Evolutionary conservation across 2,329 filamentous ascomycete genomes (phyloP).

Genomic region (Ascosphaera aggregata): DNA sequence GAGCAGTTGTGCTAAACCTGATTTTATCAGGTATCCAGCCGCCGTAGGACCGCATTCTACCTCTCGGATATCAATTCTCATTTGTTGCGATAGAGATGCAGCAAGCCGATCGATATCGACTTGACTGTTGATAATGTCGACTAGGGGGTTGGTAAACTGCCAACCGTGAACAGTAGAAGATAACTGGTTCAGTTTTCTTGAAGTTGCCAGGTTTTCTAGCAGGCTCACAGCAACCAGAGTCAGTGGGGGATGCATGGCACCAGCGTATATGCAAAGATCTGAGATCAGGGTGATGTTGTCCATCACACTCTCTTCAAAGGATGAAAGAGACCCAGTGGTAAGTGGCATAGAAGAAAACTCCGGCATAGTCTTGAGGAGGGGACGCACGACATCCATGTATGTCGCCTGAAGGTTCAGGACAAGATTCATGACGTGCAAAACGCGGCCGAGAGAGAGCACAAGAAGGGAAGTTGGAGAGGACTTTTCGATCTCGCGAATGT

Average conservation of each 20-base stretch:
- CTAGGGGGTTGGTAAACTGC: conserved; percentile 54
- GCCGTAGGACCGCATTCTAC: conserved; percentile 45
- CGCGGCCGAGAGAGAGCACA: conserved; percentile 52
- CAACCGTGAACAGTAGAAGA: conserved; percentile 39
- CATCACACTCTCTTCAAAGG: conserved; percentile 77
- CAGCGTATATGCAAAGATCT: conserved; percentile 67
- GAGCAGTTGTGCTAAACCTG: conserved; percentile 67
- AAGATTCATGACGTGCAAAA: conserved; percentile 63
- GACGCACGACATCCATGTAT: conserved; percentile 71
- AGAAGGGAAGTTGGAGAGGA: conserved; percentile 57
- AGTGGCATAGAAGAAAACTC: conserved; percentile 37
- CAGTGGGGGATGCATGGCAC: conserved; percentile 58
- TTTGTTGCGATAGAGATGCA: conserved; percentile 43
- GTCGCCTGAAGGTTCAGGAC: conserved; percentile 76
- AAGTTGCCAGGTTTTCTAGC: conserved; percentile 67
- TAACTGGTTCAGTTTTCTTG: conserved; percentile 51
- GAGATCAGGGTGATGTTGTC: conserved; percentile 58
- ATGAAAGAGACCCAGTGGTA: conserved; percentile 54
- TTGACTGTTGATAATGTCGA: conserved; percentile 67
- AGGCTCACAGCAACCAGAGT: conserved; percentile 61
- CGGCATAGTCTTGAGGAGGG: conserved; percentile 45
- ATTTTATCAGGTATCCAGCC: conserved; percentile 57
- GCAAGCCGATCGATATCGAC: conserved; percentile 62
- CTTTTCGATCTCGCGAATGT: conserved; percentile 46
- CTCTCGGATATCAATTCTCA: conserved; percentile 43